Evolutionary conservation across 225 moss, liverwort and hornwort species (phyloP).

Genomic region (Lunularia cruciata): DNA sequence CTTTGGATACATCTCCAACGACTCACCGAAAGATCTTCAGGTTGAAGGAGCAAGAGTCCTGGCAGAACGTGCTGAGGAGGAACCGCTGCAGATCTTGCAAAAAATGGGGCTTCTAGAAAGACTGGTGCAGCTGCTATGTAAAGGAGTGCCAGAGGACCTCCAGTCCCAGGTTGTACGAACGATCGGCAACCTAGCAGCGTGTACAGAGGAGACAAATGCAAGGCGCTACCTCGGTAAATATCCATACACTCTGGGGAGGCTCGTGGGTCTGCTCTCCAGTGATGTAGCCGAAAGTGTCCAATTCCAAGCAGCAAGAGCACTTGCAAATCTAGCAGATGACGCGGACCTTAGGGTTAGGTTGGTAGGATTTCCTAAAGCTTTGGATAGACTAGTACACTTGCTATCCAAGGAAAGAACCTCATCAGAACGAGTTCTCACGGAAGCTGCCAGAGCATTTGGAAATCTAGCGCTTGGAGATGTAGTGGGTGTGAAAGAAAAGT

Average conservation of each 20-base stretch:
- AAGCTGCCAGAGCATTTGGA: neutral
- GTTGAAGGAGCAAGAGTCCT: neutral
- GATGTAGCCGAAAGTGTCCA: constrained; percentile 4
- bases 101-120: constrained; percentile 6
- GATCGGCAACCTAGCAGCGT: neutral
- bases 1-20: neutral
- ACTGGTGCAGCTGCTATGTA: constrained; percentile 9
- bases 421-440: neutral
- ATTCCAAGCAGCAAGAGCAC: constrained; percentile 3
- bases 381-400: neutral
- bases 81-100: neutral
- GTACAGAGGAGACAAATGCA: neutral
- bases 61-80: neutral
- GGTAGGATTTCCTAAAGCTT: neutral
- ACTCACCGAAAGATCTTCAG: neutral
- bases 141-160: neutral
- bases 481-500: neutral
- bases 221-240: neutral
- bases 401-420: neutral
- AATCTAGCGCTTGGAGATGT: neutral
- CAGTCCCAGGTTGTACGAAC: constrained; percentile 4
- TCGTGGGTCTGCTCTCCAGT: neutral
- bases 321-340: constrained; percentile 7
- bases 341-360: neutral
- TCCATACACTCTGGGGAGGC: constrained; percentile 1